Conservation (phyloP, 352 stramenopile genomes). For the Globisporangium paddicum region DNA sequence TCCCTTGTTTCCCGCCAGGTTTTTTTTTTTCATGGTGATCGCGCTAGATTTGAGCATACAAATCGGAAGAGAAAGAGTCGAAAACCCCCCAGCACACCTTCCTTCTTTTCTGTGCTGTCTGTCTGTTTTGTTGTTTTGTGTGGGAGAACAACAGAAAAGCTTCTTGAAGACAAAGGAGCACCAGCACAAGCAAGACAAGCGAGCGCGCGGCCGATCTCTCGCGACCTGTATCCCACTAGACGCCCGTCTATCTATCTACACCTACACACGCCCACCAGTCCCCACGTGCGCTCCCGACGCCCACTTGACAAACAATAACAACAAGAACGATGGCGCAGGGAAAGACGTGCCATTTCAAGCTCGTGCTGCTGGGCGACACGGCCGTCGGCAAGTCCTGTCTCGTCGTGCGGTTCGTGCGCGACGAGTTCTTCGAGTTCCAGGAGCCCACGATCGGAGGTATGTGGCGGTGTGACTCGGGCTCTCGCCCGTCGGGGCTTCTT, state of each 20-base stretch:
- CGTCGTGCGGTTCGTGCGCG: constrained; percentile 98
- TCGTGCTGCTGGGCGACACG: constrained; percentile 99
- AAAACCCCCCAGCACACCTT: neutral
- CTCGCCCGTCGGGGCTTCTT: neutral
- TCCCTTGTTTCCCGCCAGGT: neutral
- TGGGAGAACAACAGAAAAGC: constrained; percentile 13
- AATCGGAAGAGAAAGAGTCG: neutral
- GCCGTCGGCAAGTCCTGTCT: constrained; percentile 99
- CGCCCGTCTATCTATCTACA: neutral
- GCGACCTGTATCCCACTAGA: neutral
- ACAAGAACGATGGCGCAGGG: constrained; percentile 66
- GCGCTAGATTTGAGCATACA: neutral
- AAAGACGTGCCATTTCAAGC: constrained; percentile 97
- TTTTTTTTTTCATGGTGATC: neutral
- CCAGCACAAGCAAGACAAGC: constrained; percentile 14
- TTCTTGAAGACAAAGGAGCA: constrained; percentile 14
- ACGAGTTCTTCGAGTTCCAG: constrained; percentile 99
- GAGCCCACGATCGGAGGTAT: constrained; percentile 94
- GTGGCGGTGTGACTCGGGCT: too few relatives aligned
- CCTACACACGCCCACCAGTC: neutral
- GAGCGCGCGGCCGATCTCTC: neutral
- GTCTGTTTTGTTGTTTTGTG: neutral
- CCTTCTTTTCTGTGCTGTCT: neutral
- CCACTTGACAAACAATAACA: neutral
- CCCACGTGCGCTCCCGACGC: neutral